These are phyloP conservation scores for Ilyonectria mors-panacis DNA, from an alignment of 2,329 filamentous ascomycete genomes.

Conservation along the genomic window DNA sequence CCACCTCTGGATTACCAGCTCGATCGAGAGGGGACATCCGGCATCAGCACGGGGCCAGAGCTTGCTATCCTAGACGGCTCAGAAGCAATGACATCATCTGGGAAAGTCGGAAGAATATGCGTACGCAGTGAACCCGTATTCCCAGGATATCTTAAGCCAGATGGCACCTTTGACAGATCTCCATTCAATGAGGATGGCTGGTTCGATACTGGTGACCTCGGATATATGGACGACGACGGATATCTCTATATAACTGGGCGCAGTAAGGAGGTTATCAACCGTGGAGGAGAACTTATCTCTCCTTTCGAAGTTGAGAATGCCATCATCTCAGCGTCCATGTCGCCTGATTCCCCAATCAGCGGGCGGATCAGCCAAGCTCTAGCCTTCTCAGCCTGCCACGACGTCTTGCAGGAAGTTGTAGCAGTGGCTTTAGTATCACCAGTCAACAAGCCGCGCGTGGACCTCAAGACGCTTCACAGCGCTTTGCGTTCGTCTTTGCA, in stretches of 20 bases:
- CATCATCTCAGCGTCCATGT: conserved; percentile 62
- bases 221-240: conserved; percentile 65
- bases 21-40: conserved; percentile 68
- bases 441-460: conserved; percentile 58
- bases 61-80: conserved; percentile 63
- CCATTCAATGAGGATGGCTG: conserved; percentile 64
- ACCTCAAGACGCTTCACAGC: conserved; percentile 64
- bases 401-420: conserved; percentile 70
- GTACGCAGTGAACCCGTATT: conserved; percentile 68
- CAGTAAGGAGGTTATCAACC: conserved; percentile 71
- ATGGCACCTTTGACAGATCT: conserved; percentile 60
- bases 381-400: conserved; percentile 68
- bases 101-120: conserved; percentile 63
- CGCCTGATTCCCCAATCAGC: conserved; percentile 59
- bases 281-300: conserved; percentile 71
- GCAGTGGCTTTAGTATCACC: conserved; percentile 67
- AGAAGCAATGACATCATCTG: conserved; percentile 48
- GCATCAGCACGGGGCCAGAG: conserved; percentile 66
- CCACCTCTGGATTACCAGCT: conserved; percentile 67
- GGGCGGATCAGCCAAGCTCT: conserved; percentile 64
- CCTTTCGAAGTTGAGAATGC: conserved; percentile 73
- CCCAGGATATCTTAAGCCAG: conserved; percentile 62
- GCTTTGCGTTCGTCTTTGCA: conserved; percentile 64
- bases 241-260: conserved; percentile 69
- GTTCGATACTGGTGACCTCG: conserved; percentile 70